Conservation (phyloP, 371 early-diverging fungal species). For the Saksenaea oblongispora region DNA sequence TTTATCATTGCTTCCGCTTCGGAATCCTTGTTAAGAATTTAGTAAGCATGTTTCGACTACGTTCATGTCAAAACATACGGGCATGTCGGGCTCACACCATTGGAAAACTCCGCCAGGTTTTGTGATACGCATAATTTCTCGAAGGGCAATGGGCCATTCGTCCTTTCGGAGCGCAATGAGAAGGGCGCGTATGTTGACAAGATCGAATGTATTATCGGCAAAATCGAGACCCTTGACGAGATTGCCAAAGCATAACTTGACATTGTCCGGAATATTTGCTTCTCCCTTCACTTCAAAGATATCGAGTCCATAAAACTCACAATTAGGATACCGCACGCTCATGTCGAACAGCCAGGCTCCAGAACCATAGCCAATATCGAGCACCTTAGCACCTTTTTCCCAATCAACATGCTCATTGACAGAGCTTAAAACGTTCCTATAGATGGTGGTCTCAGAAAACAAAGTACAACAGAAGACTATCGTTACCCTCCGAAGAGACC, state of each 20-base stretch:
- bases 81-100: constrained; percentile 9
- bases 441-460: too few relatives aligned
- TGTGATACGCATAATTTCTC: constrained; percentile 12
- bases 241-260: constrained; percentile 14
- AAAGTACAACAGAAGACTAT: too few relatives aligned
- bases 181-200: constrained; percentile 18
- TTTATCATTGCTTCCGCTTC: too few relatives aligned
- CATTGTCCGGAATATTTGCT: constrained; percentile 18
- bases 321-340: neutral
- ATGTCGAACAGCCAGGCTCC: constrained; percentile 20
- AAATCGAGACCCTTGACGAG: constrained; percentile 14
- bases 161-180: constrained; percentile 12
- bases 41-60: too few relatives aligned
- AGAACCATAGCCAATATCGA: constrained; percentile 32
- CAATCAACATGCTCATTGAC: neutral
- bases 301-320: neutral
- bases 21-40: too few relatives aligned
- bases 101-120: constrained; percentile 21
- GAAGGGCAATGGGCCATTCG: constrained; percentile 19
- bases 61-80: neutral
- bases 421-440: constrained; percentile 13
- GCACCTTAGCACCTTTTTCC: constrained; percentile 1
- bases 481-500: constrained; percentile 22
- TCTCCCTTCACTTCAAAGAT: constrained; percentile 12
- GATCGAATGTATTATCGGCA: constrained; percentile 22